phyloP scores from a whole-genome alignment of 2,329 filamentous ascomycete species.

The Colletotrichum cordylinicola region DNA sequence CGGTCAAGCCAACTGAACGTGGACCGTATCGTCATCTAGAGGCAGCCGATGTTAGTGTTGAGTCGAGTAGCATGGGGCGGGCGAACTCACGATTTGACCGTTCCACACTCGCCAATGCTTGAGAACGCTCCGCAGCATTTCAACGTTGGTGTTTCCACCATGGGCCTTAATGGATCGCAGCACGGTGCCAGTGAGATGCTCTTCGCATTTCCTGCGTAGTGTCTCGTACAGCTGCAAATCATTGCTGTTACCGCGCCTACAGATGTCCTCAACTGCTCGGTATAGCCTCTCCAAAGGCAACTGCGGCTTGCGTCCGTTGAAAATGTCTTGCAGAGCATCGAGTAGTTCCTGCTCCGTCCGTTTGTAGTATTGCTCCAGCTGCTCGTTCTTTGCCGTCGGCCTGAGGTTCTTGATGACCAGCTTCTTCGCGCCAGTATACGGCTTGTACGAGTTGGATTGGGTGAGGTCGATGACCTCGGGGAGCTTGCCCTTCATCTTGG shows the following conservation, averaged over 20 bases:
- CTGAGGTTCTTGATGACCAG: conserved; percentile 94
- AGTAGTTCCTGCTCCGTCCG: conserved; percentile 78
- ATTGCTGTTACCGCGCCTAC: conserved; percentile 75
- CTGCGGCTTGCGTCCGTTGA: conserved; percentile 66
- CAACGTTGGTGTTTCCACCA: conserved; percentile 61
- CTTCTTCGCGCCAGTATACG: conserved; percentile 79
- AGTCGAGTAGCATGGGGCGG: neutral
- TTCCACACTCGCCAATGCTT: conserved; percentile 80
- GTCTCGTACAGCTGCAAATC: conserved; percentile 63
- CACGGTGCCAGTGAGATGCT: conserved; percentile 69
- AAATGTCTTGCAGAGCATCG: conserved; percentile 74
- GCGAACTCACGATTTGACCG: conserved; percentile 68
- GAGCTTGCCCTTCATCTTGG: conserved; percentile 44
- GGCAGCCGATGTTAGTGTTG: conserved; percentile 6
- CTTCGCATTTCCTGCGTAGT: conserved; percentile 70
- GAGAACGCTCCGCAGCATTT: conserved; percentile 63
- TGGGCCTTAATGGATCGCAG: conserved; percentile 57
- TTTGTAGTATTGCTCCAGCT: conserved; percentile 79
- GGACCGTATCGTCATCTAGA: conserved; percentile 76
- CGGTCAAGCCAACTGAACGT: conserved; percentile 96
- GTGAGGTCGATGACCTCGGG: conserved; percentile 43
- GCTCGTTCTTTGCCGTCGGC: conserved; percentile 57
- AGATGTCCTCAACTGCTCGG: conserved; percentile 89
- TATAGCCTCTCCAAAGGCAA: conserved; percentile 89
- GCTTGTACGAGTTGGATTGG: conserved; percentile 62